Evolutionary conservation across 139 green algal genomes (phyloP).

Genomic region (Chlamydomonas asymmetrica): DNA sequence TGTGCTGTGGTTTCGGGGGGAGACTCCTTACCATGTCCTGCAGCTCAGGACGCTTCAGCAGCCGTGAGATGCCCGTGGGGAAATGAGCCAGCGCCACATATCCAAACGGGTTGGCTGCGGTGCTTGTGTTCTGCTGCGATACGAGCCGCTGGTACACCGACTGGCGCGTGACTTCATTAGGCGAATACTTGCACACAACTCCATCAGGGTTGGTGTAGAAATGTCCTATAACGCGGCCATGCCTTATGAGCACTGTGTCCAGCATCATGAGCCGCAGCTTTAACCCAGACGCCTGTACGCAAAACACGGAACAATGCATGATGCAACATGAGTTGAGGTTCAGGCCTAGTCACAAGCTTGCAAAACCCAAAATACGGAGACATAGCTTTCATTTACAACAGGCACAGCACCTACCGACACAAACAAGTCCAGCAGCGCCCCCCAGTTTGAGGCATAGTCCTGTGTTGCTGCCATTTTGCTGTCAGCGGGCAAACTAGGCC

Average conservation of each 20-base stretch:
- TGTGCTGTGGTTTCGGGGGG: too few species aligned
- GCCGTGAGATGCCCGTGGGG: slow-evolving; percentile 21
- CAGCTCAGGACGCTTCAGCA: slow-evolving; percentile 30
- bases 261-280: slow-evolving; percentile 30
- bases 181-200: slow-evolving; percentile 2
- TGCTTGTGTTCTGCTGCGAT: slow-evolving; percentile 6
- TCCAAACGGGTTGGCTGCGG: slow-evolving; percentile 19
- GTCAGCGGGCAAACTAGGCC: too few species aligned
- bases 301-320: not conserved
- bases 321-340: not conserved
- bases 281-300: slow-evolving; percentile 21
- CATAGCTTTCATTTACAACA: not conserved
- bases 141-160: slow-evolving; percentile 20
- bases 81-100: slow-evolving; percentile 40
- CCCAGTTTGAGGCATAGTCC: slow-evolving; percentile 35
- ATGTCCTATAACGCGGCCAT: slow-evolving; percentile 19
- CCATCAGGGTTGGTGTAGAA: slow-evolving; percentile 30
- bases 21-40: slow-evolving; percentile 36
- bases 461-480: too few species aligned
- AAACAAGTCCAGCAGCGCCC: slow-evolving; percentile 26
- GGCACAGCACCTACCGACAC: slow-evolving; percentile 12
- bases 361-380: not conserved
- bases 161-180: slow-evolving; percentile 20
- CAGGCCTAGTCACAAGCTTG: not conserved
- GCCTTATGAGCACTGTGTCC: slow-evolving; percentile 27